A percentile compares a stretch with the other conserved stretches of the same genome.
phyloP scores from a whole-genome alignment of 495 filamentous ascomycete genomes.

The Cudoniella acicularis region DNA sequence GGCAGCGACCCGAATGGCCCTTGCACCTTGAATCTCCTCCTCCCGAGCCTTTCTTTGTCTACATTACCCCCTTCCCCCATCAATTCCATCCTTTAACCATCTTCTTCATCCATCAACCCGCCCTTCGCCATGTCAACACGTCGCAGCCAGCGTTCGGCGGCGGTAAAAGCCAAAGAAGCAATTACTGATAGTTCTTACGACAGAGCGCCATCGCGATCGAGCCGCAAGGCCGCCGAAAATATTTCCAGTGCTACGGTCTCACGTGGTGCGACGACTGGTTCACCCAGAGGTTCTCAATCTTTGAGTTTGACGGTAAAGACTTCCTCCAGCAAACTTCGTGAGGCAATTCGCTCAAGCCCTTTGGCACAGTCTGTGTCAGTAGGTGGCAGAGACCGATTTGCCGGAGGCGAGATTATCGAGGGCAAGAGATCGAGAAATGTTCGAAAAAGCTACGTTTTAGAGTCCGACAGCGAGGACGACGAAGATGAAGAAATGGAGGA shows the following conservation, averaged over 20 bases:
- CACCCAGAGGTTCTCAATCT: conserved; percentile 55
- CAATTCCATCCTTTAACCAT: conserved; percentile 1
- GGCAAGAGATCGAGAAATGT: conserved; percentile 60
- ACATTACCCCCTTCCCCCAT: background rate
- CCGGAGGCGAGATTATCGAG: conserved; percentile 54
- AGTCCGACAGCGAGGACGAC: conserved; percentile 47
- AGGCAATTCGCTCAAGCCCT: conserved; percentile 54
- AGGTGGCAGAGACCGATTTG: conserved; percentile 36
- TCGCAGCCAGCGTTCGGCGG: conserved; percentile 45
- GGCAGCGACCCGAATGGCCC: conserved; percentile 17
- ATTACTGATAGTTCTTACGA: conserved; percentile 23
- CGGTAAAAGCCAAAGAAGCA: conserved; percentile 33
- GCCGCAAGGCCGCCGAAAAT: conserved; percentile 18
- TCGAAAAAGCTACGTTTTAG: conserved; percentile 66
- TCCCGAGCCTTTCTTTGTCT: background rate
- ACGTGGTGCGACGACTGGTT: conserved; percentile 47
- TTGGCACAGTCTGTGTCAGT: conserved; percentile 16
- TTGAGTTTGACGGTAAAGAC: conserved; percentile 82
- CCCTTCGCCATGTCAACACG: conserved; percentile 43
- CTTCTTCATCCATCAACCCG: conserved; percentile 5
- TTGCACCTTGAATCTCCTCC: background rate
- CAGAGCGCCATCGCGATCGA: conserved; percentile 14
- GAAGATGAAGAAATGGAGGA: conserved; percentile 42
- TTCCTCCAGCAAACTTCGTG: conserved; percentile 74
- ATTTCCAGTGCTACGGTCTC: conserved; percentile 43